phyloP scores from a whole-genome alignment of 192 early-diverging fungal species.

The Podila epicladia region DNA sequence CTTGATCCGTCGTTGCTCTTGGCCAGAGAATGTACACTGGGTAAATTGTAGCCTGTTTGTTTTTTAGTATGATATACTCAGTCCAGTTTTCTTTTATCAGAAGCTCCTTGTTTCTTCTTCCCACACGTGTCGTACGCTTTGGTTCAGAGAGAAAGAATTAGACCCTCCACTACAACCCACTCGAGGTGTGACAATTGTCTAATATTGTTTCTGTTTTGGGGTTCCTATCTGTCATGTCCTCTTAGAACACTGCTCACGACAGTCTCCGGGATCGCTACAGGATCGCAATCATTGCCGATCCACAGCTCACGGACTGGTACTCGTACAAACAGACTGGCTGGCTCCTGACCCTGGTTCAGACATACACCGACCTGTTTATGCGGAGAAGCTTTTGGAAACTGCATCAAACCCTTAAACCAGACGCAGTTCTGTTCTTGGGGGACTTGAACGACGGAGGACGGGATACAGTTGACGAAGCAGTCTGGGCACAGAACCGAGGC shows the following conservation, averaged over 20 bases:
- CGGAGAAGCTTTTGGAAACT: slow-evolving; percentile 77
- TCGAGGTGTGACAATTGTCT: too few relatives aligned
- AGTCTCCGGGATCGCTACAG: slow-evolving; percentile 23
- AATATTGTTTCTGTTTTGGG: neutral
- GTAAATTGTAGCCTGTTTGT: neutral
- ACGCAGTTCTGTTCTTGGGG: slow-evolving; percentile 79
- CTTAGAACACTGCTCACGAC: slow-evolving; percentile 11
- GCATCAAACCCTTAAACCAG: slow-evolving; percentile 64
- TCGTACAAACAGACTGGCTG: slow-evolving; percentile 82
- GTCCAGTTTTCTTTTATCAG: neutral
- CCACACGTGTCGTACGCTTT: neutral
- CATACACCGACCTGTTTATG: slow-evolving; percentile 90
- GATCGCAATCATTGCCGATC: slow-evolving; percentile 86
- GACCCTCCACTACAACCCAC: too few relatives aligned
- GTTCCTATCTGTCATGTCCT: neutral
- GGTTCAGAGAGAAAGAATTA: neutral
- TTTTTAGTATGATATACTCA: neutral
- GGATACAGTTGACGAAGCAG: slow-evolving; percentile 49
- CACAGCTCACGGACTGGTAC: slow-evolving; percentile 91
- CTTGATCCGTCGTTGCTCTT: slow-evolving; percentile 20
- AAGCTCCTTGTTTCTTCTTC: neutral
- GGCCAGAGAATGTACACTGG: slow-evolving; percentile 35
- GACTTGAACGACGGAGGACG: slow-evolving; percentile 89
- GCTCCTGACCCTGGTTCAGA: slow-evolving; percentile 69
- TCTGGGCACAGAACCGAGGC: slow-evolving; percentile 40